phyloP scores from a whole-genome alignment of 805 yeast species.

The Jamesozyma gamospora region DNA sequence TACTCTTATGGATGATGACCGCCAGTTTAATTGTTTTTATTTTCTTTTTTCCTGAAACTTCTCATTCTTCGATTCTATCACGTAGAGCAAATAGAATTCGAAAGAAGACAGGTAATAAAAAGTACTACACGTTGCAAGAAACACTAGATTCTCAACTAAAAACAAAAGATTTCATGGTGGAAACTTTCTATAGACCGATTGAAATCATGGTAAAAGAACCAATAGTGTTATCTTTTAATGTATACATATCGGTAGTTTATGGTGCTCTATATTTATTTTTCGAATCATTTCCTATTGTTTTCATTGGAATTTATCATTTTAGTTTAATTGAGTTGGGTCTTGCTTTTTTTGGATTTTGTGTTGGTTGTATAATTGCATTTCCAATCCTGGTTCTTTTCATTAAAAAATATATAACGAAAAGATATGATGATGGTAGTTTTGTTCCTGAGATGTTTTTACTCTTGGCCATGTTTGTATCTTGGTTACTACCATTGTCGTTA shows the following conservation, averaged over 20 bases:
- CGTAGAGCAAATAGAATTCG: constrained; percentile 40
- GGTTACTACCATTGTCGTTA: constrained; percentile 35
- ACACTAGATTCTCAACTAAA: constrained; percentile 22
- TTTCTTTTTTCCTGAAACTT: constrained; percentile 42
- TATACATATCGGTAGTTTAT: constrained; percentile 43
- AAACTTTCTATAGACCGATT: constrained; percentile 39
- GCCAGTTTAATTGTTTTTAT: constrained; percentile 26
- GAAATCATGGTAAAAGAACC: constrained; percentile 46
- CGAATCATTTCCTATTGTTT: constrained; percentile 54
- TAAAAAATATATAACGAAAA: constrained; percentile 21
- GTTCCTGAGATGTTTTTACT: constrained; percentile 37
- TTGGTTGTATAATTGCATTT: constrained; percentile 38
- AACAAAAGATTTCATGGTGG: constrained; percentile 15
- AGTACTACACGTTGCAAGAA: constrained; percentile 35
- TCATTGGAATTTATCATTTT: constrained; percentile 36
- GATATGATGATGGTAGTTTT: constrained; percentile 22
- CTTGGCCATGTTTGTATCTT: constrained; percentile 33
- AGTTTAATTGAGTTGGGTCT: constrained; percentile 39
- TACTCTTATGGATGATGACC: constrained; percentile 31
- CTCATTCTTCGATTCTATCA: constrained; percentile 34
- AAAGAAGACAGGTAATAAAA: constrained; percentile 39
- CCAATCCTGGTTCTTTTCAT: constrained; percentile 20
- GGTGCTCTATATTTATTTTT: constrained; percentile 47
- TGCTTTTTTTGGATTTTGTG: constrained; percentile 37
- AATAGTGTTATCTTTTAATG: constrained; percentile 40